Percentiles rank a stretch among this genome's conserved stretches.
phyloP scores from a whole-genome alignment of 805 yeast species.

The Teunomyces aglyptinius region DNA sequence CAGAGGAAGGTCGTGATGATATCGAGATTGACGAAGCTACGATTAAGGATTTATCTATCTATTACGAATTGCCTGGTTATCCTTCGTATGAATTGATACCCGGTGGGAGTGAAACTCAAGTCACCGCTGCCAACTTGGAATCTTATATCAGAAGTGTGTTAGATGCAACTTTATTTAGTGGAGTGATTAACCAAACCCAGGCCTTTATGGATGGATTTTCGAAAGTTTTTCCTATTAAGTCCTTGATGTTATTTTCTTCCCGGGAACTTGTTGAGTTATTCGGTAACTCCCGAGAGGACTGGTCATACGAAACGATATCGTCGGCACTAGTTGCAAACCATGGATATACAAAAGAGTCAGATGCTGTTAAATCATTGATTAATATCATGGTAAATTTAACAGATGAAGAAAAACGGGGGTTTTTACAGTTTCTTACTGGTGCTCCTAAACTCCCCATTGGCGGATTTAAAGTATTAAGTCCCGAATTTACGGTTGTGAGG shows the following conservation, averaged over 20 bases:
- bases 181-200: conserved; percentile 61
- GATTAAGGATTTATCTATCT: conserved; percentile 55
- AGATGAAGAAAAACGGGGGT: conserved; percentile 58
- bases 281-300: conserved; percentile 83
- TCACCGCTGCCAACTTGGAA: conserved; percentile 54
- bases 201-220: conserved; percentile 81
- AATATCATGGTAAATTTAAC: conserved; percentile 57
- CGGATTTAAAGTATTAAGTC: conserved; percentile 80
- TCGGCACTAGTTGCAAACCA: conserved; percentile 79
- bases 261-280: conserved; percentile 68
- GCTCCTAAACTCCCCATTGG: conserved; percentile 93
- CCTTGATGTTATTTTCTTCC: conserved; percentile 69
- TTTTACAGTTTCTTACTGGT: conserved; percentile 87
- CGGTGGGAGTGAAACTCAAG: conserved; percentile 51
- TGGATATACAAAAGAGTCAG: conserved; percentile 76
- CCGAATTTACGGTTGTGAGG: conserved; percentile 83
- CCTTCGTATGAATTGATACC: conserved; percentile 55
- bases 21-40: conserved; percentile 35
- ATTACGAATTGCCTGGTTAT: conserved; percentile 77
- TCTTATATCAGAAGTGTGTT: conserved; percentile 56
- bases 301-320: conserved; percentile 65
- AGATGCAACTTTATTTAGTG: conserved; percentile 58
- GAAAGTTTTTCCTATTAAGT: conserved; percentile 72
- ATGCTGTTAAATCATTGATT: conserved; percentile 59
- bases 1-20: conserved; percentile 13